A percentile compares a stretch with the other conserved stretches of the same genome.
These are phyloP conservation scores for Cutaneotrichosporon cavernicola DNA, from an alignment of 1,284 basidiomycete genomes.

Conservation along the genomic window DNA sequence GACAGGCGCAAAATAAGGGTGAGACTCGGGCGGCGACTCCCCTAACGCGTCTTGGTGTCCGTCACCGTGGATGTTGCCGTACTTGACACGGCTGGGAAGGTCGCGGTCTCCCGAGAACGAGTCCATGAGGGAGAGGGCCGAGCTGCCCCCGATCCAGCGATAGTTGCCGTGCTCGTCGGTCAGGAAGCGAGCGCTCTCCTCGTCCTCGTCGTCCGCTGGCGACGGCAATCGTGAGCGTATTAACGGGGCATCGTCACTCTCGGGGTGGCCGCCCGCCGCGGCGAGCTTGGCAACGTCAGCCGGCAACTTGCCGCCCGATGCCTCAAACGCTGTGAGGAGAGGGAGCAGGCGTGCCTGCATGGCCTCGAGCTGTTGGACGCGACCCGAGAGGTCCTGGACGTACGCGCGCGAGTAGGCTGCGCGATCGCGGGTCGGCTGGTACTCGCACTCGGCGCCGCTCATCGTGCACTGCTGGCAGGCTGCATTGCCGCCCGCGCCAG, in stretches of 20 bases:
- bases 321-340: constrained; percentile 42
- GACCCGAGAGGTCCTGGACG: constrained; percentile 47
- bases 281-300: neutral
- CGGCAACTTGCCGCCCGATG: constrained; percentile 19
- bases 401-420: constrained; percentile 50
- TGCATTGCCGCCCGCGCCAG: constrained; percentile 17
- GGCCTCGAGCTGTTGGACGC: constrained; percentile 49
- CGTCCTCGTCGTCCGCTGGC: constrained; percentile 56
- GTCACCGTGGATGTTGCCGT: constrained; percentile 18
- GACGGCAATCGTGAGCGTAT: constrained; percentile 40
- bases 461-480: constrained; percentile 47
- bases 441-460: constrained; percentile 44
- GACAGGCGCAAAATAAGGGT: constrained; percentile 78
- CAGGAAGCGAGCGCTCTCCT: constrained; percentile 35
- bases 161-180: constrained; percentile 76
- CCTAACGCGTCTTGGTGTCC: constrained; percentile 1
- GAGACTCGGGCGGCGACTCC: constrained; percentile 19
- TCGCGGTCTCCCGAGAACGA: constrained; percentile 60
- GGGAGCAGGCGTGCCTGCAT: constrained; percentile 40
- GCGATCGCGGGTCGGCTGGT: constrained; percentile 48
- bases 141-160: constrained; percentile 87
- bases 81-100: constrained; percentile 20
- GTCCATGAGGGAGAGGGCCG: constrained; percentile 84
- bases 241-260: constrained; percentile 17
- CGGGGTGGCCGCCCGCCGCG: neutral